Base-by-base conservation (phyloP, 2,329 filamentous ascomycete genomes). In the Venturia effusa region DNA sequence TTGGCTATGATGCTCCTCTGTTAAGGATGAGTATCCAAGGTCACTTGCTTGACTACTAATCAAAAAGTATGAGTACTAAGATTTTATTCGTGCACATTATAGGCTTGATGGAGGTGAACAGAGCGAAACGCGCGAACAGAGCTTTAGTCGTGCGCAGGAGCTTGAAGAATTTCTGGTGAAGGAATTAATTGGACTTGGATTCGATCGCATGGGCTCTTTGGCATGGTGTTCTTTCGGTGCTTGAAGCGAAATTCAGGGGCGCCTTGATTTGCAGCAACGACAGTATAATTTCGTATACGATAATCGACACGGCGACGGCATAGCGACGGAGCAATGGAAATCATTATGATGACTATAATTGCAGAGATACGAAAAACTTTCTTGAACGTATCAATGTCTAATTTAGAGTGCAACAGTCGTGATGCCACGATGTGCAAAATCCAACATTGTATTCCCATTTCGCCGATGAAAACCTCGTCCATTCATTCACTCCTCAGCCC, bases 1-100 rank as follows among this genome's bases (percentile, higher is more conserved):
- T 37, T 57, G 51, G 51, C 51, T 13, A 57, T 57, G 51, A 57
- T 57, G 51, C 51, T 57, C 8, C 27, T 57, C 27, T 57, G 51
- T 57, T 57, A 34, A 51, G 51, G 30, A 57, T 34, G 51, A 34
- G 27, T 57, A 57, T 34, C 27, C 15, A 11, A 51, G 22, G 10
- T 27, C 45, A 27, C 22, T 17, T 34, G 27, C n/a, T 57, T 57
- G 19, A 19, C n/a, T 24, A 34, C 2, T 10, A 17, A 32, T 57
- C 13, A 57, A 6, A 32, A 30, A 34, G 27, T 39, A 57, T 2
- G 15, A 34, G 27, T 57, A 57, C 51, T 57, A 57, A 34, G 27
- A 57, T 34, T 27, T 34, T 17, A 34, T 57, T 5, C 34, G 27
- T 19, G 17, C 51, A 17, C 27, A 17, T 22, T 57, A 10, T 57